Conservation (phyloP, 1,139 yeast genomes). For the Blastobotrys aristatus region DNA sequence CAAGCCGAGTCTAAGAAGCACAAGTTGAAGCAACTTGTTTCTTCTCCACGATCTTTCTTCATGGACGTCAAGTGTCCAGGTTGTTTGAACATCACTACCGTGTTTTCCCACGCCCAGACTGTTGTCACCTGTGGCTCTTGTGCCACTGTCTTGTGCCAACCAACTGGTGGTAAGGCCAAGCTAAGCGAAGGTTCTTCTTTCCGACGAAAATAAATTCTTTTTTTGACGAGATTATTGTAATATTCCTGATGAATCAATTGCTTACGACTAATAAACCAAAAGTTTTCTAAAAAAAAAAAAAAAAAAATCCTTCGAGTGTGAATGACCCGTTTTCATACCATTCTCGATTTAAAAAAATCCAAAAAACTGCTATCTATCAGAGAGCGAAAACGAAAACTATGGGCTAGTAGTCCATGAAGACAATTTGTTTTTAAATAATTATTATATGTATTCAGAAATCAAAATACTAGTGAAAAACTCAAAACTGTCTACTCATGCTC, state of each 20-base stretch:
- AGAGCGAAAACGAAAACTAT: too few species aligned
- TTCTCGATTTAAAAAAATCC: neutral
- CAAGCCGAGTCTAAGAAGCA: slow-evolving; percentile 95
- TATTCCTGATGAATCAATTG: neutral
- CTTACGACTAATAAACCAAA: slow-evolving; percentile 8
- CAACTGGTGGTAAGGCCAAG: slow-evolving; percentile 99
- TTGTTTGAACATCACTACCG: slow-evolving; percentile 97
- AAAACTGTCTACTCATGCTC: too few species aligned
- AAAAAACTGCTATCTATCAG: neutral
- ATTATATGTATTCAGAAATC: too few species aligned
- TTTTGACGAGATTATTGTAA: neutral
- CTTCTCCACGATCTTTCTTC: slow-evolving; percentile 97
- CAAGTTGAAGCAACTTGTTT: slow-evolving; percentile 96
- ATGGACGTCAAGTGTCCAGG: slow-evolving; percentile 99
- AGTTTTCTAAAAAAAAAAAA: neutral
- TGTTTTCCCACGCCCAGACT: slow-evolving; percentile 99
- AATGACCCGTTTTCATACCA: neutral
- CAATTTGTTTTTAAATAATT: neutral
- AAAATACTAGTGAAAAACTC: too few species aligned
- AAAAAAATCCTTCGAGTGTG: slow-evolving; percentile 1
- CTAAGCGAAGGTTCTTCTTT: slow-evolving; percentile 98
- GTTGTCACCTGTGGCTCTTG: slow-evolving; percentile 99
- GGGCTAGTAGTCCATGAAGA: too few species aligned
- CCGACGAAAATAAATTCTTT: slow-evolving; percentile 83
- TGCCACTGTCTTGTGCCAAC: slow-evolving; percentile 97